Evolutionary conservation across 2,329 filamentous ascomycete genomes (phyloP).

Genomic region (Aquanectria penicillioides): DNA sequence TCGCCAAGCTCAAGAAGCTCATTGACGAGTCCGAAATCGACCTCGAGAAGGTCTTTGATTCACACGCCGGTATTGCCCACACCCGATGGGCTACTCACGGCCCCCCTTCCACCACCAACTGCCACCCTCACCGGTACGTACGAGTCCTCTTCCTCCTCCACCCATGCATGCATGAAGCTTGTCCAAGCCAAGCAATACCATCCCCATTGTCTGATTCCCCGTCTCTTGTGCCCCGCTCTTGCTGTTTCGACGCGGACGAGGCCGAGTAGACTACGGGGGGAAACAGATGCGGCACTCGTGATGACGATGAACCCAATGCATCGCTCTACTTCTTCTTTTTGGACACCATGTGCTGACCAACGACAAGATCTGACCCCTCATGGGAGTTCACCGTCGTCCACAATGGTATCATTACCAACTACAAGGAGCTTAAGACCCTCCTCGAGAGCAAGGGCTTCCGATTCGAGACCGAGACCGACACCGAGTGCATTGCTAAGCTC

Average conservation of each 20-base stretch:
- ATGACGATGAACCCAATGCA: neutral
- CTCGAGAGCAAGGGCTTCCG: conserved; percentile 94
- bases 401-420: conserved; percentile 99
- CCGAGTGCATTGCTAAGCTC: conserved; percentile 98
- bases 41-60: conserved; percentile 93
- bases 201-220: neutral
- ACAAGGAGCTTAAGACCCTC: conserved; percentile 98
- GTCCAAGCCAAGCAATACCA: conserved; percentile 8
- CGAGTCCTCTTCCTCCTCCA: conserved; percentile 1
- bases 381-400: conserved; percentile 99
- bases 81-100: conserved; percentile 99
- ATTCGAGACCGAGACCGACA: conserved; percentile 99
- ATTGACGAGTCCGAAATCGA: conserved; percentile 87
- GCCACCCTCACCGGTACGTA: conserved; percentile 94
- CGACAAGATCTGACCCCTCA: conserved; percentile 81
- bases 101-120: conserved; percentile 91
- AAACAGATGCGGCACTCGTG: too few relatives aligned
- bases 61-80: conserved; percentile 98
- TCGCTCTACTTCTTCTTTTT: neutral
- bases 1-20: conserved; percentile 93
- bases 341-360: conserved; percentile 33
- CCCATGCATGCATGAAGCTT: neutral
- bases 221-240: neutral
- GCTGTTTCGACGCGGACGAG: neutral
- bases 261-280: too few relatives aligned